A percentile compares a stretch with the other conserved stretches of the same genome.
These are phyloP conservation scores for Leucaena leucocephala DNA, from an alignment of 306 rosid genomes.

Conservation along the genomic window DNA sequence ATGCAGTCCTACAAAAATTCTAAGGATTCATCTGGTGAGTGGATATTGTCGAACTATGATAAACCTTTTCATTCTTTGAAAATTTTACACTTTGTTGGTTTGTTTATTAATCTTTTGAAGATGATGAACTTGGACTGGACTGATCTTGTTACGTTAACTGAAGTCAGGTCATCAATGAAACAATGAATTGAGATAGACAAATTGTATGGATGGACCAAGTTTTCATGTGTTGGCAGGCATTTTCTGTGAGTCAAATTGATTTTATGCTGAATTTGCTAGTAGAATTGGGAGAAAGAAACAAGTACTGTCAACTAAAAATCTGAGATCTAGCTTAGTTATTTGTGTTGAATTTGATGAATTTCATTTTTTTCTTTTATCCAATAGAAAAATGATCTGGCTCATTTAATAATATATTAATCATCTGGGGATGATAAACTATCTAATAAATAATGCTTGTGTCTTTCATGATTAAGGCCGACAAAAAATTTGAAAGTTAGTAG, in stretches of 20 bases:
- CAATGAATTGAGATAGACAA: slow-evolving; percentile 26
- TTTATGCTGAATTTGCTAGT: slow-evolving; percentile 28
- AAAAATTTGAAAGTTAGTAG: background rate
- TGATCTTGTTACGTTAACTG: background rate
- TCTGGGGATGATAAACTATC: slow-evolving; percentile 15
- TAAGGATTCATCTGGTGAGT: slow-evolving; percentile 67
- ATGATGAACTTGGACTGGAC: slow-evolving; percentile 28
- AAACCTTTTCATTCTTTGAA: slow-evolving; percentile 31
- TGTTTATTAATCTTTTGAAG: slow-evolving; percentile 7
- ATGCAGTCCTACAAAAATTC: slow-evolving; percentile 51
- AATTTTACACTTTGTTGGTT: slow-evolving; percentile 5
- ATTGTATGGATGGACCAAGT: background rate
- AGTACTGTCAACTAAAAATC: background rate
- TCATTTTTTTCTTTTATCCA: background rate
- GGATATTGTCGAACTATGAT: slow-evolving; percentile 24
- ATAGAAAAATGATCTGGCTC: background rate
- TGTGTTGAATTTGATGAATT: slow-evolving; percentile 2
- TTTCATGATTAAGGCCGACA: background rate
- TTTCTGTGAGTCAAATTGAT: slow-evolving; percentile 12
- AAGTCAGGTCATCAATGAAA: slow-evolving; percentile 20
- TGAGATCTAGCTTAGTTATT: background rate
- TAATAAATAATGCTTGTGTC: background rate
- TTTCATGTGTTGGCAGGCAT: background rate
- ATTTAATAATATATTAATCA: slow-evolving; percentile 9
- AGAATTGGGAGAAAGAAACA: slow-evolving; percentile 15